Evolutionary conservation across 2,329 filamentous ascomycete genomes (phyloP).

Genomic region (Trichoderma lentiforme): DNA sequence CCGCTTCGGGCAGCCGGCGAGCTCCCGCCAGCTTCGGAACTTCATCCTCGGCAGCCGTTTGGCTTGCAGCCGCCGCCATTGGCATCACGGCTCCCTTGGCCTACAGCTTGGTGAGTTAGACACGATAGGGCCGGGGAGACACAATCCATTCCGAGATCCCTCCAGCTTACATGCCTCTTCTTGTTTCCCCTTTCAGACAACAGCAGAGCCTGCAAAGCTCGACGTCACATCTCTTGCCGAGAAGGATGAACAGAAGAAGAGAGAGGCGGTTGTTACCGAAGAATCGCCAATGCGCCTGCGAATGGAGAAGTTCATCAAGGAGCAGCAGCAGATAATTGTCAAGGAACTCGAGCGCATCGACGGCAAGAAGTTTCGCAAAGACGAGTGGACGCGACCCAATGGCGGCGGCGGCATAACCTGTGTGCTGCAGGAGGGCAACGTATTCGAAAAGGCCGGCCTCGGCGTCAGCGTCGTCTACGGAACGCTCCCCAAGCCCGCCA

Average conservation of each 20-base stretch:
- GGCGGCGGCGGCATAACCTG: slow-evolving; percentile 93
- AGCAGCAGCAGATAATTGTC: slow-evolving; percentile 87
- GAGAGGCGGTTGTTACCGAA: slow-evolving; percentile 62
- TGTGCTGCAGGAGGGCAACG: slow-evolving; percentile 91
- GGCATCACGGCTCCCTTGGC: slow-evolving; percentile 51
- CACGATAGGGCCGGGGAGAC: background rate
- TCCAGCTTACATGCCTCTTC: background rate
- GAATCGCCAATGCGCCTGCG: slow-evolving; percentile 92
- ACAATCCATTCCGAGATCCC: background rate
- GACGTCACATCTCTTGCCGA: slow-evolving; percentile 75
- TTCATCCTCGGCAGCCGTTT: slow-evolving; percentile 25
- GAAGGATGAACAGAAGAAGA: slow-evolving; percentile 76
- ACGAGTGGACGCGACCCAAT: slow-evolving; percentile 83
- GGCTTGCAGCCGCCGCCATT: slow-evolving; percentile 42
- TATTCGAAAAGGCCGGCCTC: slow-evolving; percentile 96
- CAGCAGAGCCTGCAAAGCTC: slow-evolving; percentile 43
- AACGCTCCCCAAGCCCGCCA: slow-evolving; percentile 78
- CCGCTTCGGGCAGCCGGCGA: slow-evolving; percentile 25
- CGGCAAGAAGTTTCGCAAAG: slow-evolving; percentile 74
- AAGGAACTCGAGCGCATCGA: slow-evolving; percentile 79
- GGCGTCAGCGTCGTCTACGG: slow-evolving; percentile 96
- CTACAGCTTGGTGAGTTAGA: slow-evolving; percentile 55
- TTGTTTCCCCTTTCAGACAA: slow-evolving; percentile 33
- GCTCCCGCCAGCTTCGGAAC: slow-evolving; percentile 22
- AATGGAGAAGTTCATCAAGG: slow-evolving; percentile 95